phyloP scores from a whole-genome alignment of 352 stramenopile genomes.

The Saprolegnia parasitica region DNA sequence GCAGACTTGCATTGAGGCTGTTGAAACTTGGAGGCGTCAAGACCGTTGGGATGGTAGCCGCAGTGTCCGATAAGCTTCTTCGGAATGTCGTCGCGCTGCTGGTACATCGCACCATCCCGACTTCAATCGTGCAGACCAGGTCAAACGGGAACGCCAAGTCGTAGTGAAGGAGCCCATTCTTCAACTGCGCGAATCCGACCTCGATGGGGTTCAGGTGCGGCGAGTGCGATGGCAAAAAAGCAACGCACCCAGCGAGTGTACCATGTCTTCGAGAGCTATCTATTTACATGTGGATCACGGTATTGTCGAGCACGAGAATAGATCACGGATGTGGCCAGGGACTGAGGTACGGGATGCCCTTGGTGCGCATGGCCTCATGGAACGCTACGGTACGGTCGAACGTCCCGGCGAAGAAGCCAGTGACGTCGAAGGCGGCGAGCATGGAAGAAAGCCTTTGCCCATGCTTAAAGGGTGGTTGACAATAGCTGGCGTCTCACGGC shows the following conservation, averaged over 20 bases:
- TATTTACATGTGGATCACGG: conserved; percentile 30
- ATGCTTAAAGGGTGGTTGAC: conserved; percentile 14
- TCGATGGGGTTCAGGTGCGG: neutral
- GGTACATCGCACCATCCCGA: neutral
- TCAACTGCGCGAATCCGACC: neutral
- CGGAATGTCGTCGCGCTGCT: neutral
- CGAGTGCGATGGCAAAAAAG: neutral
- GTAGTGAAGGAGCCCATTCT: neutral
- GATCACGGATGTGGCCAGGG: conserved; percentile 20
- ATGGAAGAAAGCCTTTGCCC: conserved; percentile 23
- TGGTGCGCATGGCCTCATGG: conserved; percentile 21
- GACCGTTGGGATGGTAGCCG: neutral
- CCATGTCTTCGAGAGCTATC: conserved; percentile 16
- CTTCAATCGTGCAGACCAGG: neutral
- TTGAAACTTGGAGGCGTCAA: neutral
- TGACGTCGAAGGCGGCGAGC: conserved; percentile 15
- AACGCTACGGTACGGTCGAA: conserved; percentile 17
- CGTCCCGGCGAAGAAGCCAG: conserved; percentile 27
- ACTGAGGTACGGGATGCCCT: conserved; percentile 19
- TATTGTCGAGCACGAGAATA: conserved; percentile 22
- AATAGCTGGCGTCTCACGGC: conserved; percentile 19
- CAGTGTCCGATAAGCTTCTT: neutral
- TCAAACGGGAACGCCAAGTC: neutral
- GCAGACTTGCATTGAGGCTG: neutral
- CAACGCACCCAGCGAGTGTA: neutral